Conservation (phyloP, 306 rosid genomes). For the Cicer cuneatum region DNA sequence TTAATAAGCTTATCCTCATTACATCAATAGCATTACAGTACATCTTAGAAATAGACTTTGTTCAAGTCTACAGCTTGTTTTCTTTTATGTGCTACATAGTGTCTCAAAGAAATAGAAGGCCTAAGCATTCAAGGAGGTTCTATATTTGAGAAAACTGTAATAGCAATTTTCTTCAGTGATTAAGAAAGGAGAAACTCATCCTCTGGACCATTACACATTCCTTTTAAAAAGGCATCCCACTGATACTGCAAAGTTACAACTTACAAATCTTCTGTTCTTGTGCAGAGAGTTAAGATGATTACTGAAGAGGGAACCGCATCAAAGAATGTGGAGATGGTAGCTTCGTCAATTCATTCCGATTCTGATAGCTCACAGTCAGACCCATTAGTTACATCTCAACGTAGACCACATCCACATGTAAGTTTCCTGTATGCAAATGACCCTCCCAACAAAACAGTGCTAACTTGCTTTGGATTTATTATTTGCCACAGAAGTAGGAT, state of each 20-base stretch:
- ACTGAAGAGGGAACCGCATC: neutral
- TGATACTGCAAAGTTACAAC: neutral
- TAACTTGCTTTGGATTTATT: neutral
- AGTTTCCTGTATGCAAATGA: constrained; percentile 18
- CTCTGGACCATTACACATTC: neutral
- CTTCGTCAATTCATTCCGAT: constrained; percentile 4
- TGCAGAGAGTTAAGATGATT: constrained; percentile 20
- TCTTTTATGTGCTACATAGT: neutral
- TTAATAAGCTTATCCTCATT: neutral
- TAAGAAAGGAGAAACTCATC: neutral
- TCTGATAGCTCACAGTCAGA: neutral
- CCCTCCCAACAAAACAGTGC: neutral
- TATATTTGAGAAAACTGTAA: neutral
- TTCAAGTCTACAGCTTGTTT: neutral
- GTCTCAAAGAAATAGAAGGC: neutral
- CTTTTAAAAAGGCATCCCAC: neutral
- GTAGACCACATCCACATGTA: constrained; percentile 25
- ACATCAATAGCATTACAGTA: neutral
- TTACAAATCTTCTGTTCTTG: neutral
- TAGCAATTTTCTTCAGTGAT: neutral
- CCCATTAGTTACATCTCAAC: neutral
- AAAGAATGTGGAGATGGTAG: neutral
- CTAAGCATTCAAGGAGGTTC: neutral
- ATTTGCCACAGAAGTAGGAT: neutral
- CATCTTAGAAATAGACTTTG: no score